Percentiles rank a stretch among this genome's conserved stretches.
These are phyloP conservation scores for Caryopteris hybrid DNA, from an alignment of 305 asterid species.

Conservation along the genomic window DNA sequence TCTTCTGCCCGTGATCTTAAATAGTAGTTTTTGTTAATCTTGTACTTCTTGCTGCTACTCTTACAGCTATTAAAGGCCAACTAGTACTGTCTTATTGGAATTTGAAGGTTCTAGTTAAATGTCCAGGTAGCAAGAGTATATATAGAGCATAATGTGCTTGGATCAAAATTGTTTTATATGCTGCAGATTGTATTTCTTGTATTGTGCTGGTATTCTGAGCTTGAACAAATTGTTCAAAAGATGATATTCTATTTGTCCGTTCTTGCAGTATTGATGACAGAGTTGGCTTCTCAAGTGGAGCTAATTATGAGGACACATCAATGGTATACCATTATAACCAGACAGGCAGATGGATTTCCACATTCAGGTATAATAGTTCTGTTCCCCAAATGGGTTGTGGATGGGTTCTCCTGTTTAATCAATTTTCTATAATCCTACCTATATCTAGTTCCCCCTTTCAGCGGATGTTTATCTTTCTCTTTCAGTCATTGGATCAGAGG, in stretches of 20 bases:
- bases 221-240: slow-evolving; percentile 8
- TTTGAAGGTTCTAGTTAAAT: background rate
- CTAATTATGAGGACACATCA: slow-evolving; percentile 55
- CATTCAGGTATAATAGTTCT: slow-evolving; percentile 60
- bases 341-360: slow-evolving; percentile 70
- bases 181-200: background rate
- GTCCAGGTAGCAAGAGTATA: background rate
- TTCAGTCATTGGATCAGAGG: background rate
- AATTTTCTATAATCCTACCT: background rate
- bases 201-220: background rate
- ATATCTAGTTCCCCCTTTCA: background rate
- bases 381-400: background rate
- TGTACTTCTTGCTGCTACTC: background rate
- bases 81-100: background rate
- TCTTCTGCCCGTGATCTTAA: background rate
- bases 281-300: slow-evolving; percentile 65
- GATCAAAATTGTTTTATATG: background rate
- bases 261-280: slow-evolving; percentile 60
- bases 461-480: background rate
- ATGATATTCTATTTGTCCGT: slow-evolving; percentile 4
- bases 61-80: background rate
- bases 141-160: background rate
- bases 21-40: background rate
- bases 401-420: background rate
- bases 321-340: slow-evolving; percentile 63